Evolutionary conservation across 306 rosid genomes (phyloP).

Genomic region (Trifolium repens): DNA sequence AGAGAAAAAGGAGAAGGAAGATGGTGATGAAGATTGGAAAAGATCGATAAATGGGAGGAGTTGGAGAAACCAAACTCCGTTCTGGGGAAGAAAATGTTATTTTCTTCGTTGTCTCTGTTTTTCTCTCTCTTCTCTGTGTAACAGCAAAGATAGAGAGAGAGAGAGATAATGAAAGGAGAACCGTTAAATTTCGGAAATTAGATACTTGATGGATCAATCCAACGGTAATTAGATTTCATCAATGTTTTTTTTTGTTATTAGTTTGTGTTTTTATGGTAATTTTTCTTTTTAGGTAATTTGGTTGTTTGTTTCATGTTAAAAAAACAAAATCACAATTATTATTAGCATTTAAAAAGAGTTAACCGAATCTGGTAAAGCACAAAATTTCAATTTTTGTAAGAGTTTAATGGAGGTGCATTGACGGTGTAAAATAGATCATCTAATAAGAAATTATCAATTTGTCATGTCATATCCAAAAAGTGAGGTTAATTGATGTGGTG

Average conservation of each 20-base stretch:
- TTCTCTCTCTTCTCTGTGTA: conserved; percentile 37
- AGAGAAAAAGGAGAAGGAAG: conserved; percentile 43
- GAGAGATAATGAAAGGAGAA: conserved; percentile 44
- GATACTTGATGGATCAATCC: conserved; percentile 48
- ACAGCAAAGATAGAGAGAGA: conserved; percentile 27
- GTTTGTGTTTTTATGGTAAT: background rate
- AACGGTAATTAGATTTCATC: conserved; percentile 45
- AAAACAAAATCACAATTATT: background rate
- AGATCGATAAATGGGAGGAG: too few species aligned
- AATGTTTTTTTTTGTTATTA: background rate
- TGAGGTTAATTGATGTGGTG: too few species aligned
- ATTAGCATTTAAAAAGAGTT: background rate
- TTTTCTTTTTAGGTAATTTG: background rate
- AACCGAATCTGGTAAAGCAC: background rate
- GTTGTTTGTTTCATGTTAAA: conserved; percentile 16
- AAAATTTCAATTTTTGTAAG: too few species aligned
- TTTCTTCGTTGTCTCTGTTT: conserved; percentile 56
- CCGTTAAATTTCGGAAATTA: conserved; percentile 56
- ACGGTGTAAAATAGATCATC: too few species aligned
- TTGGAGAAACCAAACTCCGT: conserved; percentile 50
- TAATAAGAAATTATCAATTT: too few species aligned
- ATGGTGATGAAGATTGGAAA: too few species aligned
- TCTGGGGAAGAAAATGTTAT: conserved; percentile 53
- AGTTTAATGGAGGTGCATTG: too few species aligned
- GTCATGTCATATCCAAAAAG: too few species aligned